A percentile compares a stretch with the other conserved stretches of the same genome.
These are phyloP conservation scores for Claviceps arundinis DNA, from an alignment of 2,329 filamentous ascomycete species.

Conservation along the genomic window DNA sequence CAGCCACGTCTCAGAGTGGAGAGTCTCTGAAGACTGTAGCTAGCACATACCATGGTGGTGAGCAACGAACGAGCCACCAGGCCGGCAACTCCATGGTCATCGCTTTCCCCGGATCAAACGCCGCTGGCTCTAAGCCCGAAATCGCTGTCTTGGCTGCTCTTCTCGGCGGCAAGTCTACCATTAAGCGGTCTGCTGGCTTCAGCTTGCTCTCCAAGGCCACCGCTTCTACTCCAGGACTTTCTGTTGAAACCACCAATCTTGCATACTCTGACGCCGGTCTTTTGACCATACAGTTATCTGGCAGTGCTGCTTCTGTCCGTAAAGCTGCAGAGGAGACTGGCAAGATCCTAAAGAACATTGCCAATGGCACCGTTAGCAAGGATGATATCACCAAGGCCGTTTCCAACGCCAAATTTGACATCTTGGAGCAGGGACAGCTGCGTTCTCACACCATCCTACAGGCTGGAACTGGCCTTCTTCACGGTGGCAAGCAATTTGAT, in stretches of 20 bases:
- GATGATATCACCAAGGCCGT: constrained; percentile 88
- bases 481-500: constrained; percentile 71
- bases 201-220: constrained; percentile 74
- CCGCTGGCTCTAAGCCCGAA: constrained; percentile 75
- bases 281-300: constrained; percentile 68
- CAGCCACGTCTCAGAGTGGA: constrained; percentile 38
- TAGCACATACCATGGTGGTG: constrained; percentile 85
- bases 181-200: constrained; percentile 95
- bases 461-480: constrained; percentile 73
- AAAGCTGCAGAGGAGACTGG: constrained; percentile 64
- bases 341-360: constrained; percentile 69
- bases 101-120: constrained; percentile 82
- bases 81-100: constrained; percentile 75
- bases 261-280: constrained; percentile 93
- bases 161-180: constrained; percentile 76
- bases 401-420: constrained; percentile 85
- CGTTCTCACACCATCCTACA: constrained; percentile 65
- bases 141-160: constrained; percentile 76
- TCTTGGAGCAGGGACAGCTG: constrained; percentile 69
- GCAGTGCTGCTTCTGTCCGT: constrained; percentile 58
- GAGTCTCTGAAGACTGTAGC: constrained; percentile 44
- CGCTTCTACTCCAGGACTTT: constrained; percentile 50
- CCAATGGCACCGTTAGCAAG: constrained; percentile 59
- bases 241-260: constrained; percentile 61
- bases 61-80: constrained; percentile 73